phyloP scores from a whole-genome alignment of 495 filamentous ascomycete genomes.

The Venustampulla echinocandica region DNA sequence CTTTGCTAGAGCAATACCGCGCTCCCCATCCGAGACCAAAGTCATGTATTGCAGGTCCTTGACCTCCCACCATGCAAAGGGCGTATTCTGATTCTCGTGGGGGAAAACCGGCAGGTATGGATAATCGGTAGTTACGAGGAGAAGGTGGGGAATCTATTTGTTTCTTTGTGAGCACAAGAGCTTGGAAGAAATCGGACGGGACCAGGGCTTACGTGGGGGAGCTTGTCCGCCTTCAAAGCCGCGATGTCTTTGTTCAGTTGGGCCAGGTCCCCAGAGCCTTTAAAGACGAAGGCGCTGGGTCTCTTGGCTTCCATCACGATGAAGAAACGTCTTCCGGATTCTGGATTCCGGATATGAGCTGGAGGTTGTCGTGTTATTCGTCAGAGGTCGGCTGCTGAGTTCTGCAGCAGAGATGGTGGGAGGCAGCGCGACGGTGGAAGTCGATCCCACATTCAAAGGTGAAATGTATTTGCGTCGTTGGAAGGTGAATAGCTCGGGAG shows the following conservation, averaged over 20 bases:
- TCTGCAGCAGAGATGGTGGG: too few species aligned
- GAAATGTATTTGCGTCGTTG: too few species aligned
- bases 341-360: too few species aligned
- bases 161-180: not conserved
- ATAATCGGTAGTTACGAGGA: slow-evolving; percentile 14
- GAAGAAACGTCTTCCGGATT: too few species aligned
- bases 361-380: too few species aligned
- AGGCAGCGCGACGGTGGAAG: too few species aligned
- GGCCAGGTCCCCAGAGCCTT: not conserved
- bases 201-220: slow-evolving; percentile 15
- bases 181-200: not conserved
- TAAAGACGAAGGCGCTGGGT: slow-evolving; percentile 2
- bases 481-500: too few species aligned
- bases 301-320: slow-evolving; percentile 18
- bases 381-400: too few species aligned
- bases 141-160: slow-evolving; percentile 19
- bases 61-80: slow-evolving; percentile 20
- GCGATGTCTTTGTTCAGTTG: slow-evolving; percentile 12
- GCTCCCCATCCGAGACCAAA: slow-evolving; percentile 16
- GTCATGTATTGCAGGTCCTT: slow-evolving; percentile 24
- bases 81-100: slow-evolving; percentile 15
- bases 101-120: slow-evolving; percentile 9
- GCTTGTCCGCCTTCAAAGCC: slow-evolving; percentile 9
- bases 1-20: slow-evolving; percentile 10
- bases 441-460: too few species aligned